Evolutionary conservation across 2,329 filamentous ascomycete species (phyloP), one percentile per base, ranked within the genome.

Genomic region (Ophiostoma triangulosporum): DNA sequence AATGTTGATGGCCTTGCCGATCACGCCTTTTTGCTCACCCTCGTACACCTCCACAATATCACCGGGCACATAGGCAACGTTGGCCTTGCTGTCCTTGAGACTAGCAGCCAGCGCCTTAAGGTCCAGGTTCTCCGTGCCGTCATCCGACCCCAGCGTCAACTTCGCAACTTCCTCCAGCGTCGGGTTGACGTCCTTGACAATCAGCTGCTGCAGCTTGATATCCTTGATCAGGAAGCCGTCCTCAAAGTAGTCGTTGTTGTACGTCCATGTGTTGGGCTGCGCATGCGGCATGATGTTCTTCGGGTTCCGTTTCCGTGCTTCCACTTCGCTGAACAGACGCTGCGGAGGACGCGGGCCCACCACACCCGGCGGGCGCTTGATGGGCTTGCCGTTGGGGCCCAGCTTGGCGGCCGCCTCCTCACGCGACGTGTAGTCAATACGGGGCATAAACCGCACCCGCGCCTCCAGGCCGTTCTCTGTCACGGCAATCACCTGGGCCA

Each of bases 41-140:
- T 90, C 83, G 67, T 90, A 97, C 43, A 98, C 88, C 68, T 97
- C 91, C 22, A 98, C 90, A n/a, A 90, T 82, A 65, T 98, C 93
- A 32, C 94, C 94, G 3, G 90, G 87, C 5, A 95, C 78, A 63
- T 95, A 98, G 3, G 86, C 84, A 32, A 90, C 84, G 57, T 86
- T 85, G 8, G 83, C 81, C 56, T 86, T 86, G 60, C 82, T 86
- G 56, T 88, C 86, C 65, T 95, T 95, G 52, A 97, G 73, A 60
- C 88, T 95, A 49, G 89, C 86, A 8, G 91, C 89, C 52, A 98
- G 75, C 1, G 91, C 89, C 62, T 90, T 86, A 43, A 98, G 77
- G 69, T 98, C 93, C 33, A 98, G 77, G 59, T 94, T 95, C 62
- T 95, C 89, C 0, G 88, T 90, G 17, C 93, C 93, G 65, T 97